Conservation (phyloP, 768 basidiomycete genomes). For the Amanita exitialis region DNA sequence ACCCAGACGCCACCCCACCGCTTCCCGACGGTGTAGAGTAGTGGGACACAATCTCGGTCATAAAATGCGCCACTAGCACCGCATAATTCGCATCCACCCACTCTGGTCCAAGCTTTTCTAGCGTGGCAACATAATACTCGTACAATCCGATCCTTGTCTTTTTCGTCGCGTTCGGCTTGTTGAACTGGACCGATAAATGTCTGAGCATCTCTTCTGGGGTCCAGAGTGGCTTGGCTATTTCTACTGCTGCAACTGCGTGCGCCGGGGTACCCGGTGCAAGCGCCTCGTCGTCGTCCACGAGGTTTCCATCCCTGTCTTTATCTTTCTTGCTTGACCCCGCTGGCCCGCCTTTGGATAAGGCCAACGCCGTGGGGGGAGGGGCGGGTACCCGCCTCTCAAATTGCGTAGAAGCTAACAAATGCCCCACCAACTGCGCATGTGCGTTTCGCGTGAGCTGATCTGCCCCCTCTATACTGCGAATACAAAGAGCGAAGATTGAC, state of each 20-base stretch:
- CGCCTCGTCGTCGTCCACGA: conserved; percentile 33
- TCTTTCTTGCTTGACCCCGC: conserved; percentile 36
- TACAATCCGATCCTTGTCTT: conserved; percentile 78
- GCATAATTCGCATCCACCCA: conserved; percentile 83
- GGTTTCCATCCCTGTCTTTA: conserved; percentile 42
- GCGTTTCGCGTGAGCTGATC: conserved; percentile 80
- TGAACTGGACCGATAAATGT: conserved; percentile 75
- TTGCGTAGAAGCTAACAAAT: conserved; percentile 80
- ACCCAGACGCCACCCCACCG: neutral
- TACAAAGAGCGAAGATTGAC: conserved; percentile 50
- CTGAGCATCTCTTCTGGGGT: conserved; percentile 71
- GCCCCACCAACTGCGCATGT: conserved; percentile 72
- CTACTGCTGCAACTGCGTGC: conserved; percentile 29
- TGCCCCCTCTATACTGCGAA: conserved; percentile 69
- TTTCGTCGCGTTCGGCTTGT: conserved; percentile 57
- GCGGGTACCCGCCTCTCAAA: conserved; percentile 40
- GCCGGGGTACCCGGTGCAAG: conserved; percentile 25
- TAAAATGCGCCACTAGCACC: conserved; percentile 67
- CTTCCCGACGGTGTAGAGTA: conserved; percentile 6
- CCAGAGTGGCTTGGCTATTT: conserved; percentile 59
- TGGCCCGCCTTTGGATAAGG: conserved; percentile 41
- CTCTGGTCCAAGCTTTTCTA: conserved; percentile 60
- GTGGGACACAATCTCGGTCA: conserved; percentile 64
- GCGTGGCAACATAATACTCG: conserved; percentile 75
- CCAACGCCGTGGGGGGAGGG: conserved; percentile 7